phyloP scores from a whole-genome alignment of 2,329 filamentous ascomycete genomes.

The Colletotrichum caudatum region DNA sequence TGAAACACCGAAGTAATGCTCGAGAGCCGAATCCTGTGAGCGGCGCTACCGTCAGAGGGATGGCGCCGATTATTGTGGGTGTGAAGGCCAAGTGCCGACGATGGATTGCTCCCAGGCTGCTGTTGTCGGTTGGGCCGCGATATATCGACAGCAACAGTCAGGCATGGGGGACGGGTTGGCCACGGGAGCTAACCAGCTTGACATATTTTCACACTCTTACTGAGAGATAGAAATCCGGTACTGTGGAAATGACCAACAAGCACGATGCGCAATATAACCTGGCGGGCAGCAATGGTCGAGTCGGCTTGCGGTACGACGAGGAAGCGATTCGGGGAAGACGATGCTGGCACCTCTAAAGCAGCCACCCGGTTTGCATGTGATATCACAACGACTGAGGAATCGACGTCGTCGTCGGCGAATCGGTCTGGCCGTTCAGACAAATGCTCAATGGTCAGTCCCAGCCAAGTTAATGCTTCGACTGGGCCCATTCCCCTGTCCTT shows the following conservation, averaged over 20 bases:
- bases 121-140: background rate
- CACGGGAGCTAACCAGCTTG: background rate
- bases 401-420: background rate
- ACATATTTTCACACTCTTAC: background rate
- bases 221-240: background rate
- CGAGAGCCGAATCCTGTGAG: constrained; percentile 19
- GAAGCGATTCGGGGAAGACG: background rate
- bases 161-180: background rate
- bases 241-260: background rate
- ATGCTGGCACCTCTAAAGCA: constrained; percentile 3
- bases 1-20: constrained; percentile 16
- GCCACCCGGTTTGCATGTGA: constrained; percentile 14
- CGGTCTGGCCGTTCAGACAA: background rate
- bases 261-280: background rate
- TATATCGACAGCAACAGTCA: background rate
- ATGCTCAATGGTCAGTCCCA: background rate
- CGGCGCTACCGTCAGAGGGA: background rate
- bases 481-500: background rate
- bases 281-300: background rate
- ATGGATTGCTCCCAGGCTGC: constrained; percentile 5
- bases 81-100: constrained; percentile 22
- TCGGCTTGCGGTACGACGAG: background rate
- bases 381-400: constrained; percentile 1
- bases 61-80: background rate
- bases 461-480: background rate